Base-by-base conservation (phyloP, 495 filamentous ascomycete species). In the Pyrenopolyporus hunteri region DNA sequence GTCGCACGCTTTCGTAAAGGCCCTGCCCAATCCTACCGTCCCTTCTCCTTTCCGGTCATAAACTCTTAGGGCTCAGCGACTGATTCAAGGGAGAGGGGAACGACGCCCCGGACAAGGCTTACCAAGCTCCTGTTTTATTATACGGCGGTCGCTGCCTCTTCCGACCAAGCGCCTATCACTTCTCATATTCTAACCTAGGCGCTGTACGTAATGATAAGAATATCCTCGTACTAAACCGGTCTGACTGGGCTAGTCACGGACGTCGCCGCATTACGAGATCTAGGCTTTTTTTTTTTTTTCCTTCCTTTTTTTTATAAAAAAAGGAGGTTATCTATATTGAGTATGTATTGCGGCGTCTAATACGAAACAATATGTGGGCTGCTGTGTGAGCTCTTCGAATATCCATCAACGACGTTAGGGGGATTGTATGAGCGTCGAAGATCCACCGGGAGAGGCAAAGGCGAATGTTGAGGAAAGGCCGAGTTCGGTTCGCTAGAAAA, bases 11-110 rank as follows among this genome's bases (percentile, higher is more conserved):
- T 59, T 59, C 29, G 4, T 23, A 55, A 50, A 23, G 51, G 56
- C 36, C 35, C 46, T 47, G 39, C 56, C 56, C 62, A 65, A 65
- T 65, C 8, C 56, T 39, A 59, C 55, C 45, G 39, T 55, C 51
- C 62, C 43, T 49, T 40, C 49, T 60, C 44, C 43, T n/a, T 44
- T 49, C 55, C 20, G 20, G 29, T 32, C 25, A 51, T 39, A 39
- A 65, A 28, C 50, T 45, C 32, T 14, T n/a, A 16, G 29, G 23
- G 16, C 39, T 42, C 42, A 48, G 46, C 26, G 35, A 48, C 48
- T 28, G 55, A 42, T 54, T 50, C 36, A 64, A 64, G 50, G 56
- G 37, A 42, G 56, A 52, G 31, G 31, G 29, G 28, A 43, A 52
- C 45, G 51, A 46, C 7, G 57, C 45, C 20, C 35, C 13, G 49